These are phyloP conservation scores for Gossypium anomalum DNA, from an alignment of 345 rosid species.

Conservation along the genomic window DNA sequence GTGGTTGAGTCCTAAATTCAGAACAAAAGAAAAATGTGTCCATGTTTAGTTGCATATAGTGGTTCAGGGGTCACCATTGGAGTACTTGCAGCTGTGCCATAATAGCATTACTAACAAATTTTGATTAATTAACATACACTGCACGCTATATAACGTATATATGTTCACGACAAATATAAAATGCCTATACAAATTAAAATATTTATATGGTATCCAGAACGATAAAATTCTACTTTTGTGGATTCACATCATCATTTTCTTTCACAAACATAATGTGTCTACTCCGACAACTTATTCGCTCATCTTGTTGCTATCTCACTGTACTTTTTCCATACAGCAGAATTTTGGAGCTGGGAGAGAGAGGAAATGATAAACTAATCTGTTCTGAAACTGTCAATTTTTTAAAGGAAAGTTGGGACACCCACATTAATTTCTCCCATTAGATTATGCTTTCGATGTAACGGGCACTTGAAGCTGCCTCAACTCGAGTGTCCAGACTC, in stretches of 20 bases:
- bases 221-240: neutral
- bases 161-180: neutral
- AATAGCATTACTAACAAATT: neutral
- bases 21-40: neutral
- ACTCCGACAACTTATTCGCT: neutral
- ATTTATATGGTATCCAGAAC: neutral
- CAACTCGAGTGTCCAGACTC: neutral
- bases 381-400: neutral
- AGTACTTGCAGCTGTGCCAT: neutral
- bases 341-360: neutral
- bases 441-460: neutral
- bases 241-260: neutral
- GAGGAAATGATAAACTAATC: neutral
- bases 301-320: neutral
- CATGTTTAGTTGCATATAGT: neutral
- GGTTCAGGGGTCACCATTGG: neutral
- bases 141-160: neutral
- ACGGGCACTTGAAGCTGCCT: neutral
- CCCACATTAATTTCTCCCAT: neutral
- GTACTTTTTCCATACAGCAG: neutral
- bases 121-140: neutral
- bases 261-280: neutral
- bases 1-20: too few species aligned
- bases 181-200: neutral
- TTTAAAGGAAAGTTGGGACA: too few species aligned